These are phyloP conservation scores for Colletotrichum cereale DNA, from an alignment of 2,329 filamentous ascomycete species.

Conservation along the genomic window DNA sequence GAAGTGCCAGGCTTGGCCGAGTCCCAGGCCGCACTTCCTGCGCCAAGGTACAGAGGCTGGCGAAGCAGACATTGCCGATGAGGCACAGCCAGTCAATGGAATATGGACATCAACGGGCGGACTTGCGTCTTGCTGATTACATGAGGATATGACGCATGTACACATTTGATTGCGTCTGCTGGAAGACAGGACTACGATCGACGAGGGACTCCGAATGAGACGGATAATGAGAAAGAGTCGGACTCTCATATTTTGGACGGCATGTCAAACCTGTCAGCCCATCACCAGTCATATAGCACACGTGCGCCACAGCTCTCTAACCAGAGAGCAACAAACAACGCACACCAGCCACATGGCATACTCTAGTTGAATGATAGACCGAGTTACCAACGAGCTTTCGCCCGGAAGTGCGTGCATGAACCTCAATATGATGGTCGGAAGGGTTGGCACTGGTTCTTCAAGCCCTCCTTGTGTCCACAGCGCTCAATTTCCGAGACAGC, in stretches of 20 bases:
- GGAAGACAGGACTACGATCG: background rate
- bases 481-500: background rate
- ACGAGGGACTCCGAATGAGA: background rate
- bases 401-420: background rate
- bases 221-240: background rate
- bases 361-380: background rate
- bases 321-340: background rate
- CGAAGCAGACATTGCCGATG: background rate
- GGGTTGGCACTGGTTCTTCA: background rate
- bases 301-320: background rate
- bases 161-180: background rate
- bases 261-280: background rate
- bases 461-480: background rate
- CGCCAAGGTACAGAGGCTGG: background rate
- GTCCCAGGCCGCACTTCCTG: background rate
- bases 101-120: background rate
- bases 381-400: background rate
- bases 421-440: background rate
- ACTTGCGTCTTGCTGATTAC: background rate
- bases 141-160: background rate
- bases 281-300: background rate
- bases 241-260: background rate
- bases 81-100: background rate
- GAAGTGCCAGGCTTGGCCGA: background rate
- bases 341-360: background rate